Conservation (phyloP, 257 asterid species). For the Ilex aquifolium region DNA sequence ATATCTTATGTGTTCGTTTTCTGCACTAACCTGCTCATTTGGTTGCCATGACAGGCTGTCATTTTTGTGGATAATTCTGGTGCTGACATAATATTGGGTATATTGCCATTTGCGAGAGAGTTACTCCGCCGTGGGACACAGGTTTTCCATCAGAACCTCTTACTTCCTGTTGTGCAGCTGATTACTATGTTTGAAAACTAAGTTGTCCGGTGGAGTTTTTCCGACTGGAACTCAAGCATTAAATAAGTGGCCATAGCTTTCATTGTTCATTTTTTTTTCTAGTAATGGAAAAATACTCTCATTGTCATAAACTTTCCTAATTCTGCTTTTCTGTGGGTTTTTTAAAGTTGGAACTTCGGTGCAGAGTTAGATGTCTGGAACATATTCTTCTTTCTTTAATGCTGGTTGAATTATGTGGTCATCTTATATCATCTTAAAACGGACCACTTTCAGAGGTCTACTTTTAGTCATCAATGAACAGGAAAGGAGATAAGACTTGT, state of each 20-base stretch:
- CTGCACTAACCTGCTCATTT: slow-evolving; percentile 15
- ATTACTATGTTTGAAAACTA: neutral
- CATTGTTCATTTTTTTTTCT: neutral
- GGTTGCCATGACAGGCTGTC: slow-evolving; percentile 52
- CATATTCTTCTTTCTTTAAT: too few relatives aligned
- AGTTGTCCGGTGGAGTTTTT: too few relatives aligned
- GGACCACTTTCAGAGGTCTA: too few relatives aligned
- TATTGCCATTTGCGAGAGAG: slow-evolving; percentile 93
- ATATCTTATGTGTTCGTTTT: neutral
- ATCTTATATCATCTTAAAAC: too few relatives aligned
- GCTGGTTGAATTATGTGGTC: too few relatives aligned
- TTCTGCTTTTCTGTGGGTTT: too few relatives aligned
- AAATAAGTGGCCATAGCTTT: neutral
- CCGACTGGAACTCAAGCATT: neutral
- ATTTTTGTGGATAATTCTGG: slow-evolving; percentile 96
- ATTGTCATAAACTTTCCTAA: too few relatives aligned
- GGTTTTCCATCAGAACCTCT: slow-evolving; percentile 33
- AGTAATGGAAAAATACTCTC: too few relatives aligned
- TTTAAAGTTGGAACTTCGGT: too few relatives aligned
- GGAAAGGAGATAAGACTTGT: too few relatives aligned
- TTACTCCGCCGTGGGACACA: slow-evolving; percentile 78
- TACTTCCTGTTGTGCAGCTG: slow-evolving; percentile 1
- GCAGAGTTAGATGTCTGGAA: too few relatives aligned
- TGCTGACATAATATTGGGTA: slow-evolving; percentile 88
- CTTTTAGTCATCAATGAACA: too few relatives aligned